Evolutionary conservation across 352 stramenopile genomes (phyloP).

Genomic region (Globisporangium paroecandrum): DNA sequence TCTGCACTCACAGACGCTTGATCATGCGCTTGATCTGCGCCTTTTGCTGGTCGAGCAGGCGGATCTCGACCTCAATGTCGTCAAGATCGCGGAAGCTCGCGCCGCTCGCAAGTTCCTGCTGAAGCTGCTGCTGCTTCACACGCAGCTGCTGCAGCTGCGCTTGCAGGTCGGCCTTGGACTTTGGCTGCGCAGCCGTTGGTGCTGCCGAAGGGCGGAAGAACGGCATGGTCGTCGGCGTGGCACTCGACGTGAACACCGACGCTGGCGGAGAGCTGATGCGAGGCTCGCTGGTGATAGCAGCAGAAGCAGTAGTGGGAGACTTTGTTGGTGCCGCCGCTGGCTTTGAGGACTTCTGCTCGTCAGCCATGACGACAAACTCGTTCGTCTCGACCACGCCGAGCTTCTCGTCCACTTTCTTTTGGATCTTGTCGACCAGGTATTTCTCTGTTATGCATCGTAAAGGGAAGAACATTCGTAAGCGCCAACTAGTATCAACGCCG

Average conservation of each 20-base stretch:
- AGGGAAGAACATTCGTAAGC: not conserved
- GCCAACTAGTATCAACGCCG: not conserved
- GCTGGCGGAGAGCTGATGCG: slow-evolving; percentile 3
- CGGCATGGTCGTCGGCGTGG: slow-evolving; percentile 22
- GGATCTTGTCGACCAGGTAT: slow-evolving; percentile 50
- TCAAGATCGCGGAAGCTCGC: slow-evolving; percentile 20
- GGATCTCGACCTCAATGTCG: slow-evolving; percentile 46
- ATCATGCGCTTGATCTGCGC: slow-evolving; percentile 46
- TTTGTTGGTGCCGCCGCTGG: not conserved
- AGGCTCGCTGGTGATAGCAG: not conserved
- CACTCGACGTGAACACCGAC: slow-evolving; percentile 23
- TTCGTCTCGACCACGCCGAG: slow-evolving; percentile 39
- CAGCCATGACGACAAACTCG: slow-evolving; percentile 38
- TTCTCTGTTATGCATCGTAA: slow-evolving; percentile 23
- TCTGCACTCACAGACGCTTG: slow-evolving; percentile 32
- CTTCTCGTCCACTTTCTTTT: slow-evolving; percentile 55
- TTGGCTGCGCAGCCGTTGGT: slow-evolving; percentile 12
- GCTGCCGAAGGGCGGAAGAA: slow-evolving; percentile 28
- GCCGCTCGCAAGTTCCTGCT: slow-evolving; percentile 21
- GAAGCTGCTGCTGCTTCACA: slow-evolving; percentile 28
- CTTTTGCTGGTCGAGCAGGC: slow-evolving; percentile 55
- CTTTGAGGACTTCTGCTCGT: slow-evolving; percentile 8
- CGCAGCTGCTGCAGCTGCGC: slow-evolving; percentile 37
- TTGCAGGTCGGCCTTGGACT: slow-evolving; percentile 41
- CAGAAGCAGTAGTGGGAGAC: not conserved